Percentiles rank a stretch among this genome's conserved stretches.
Conservation (phyloP, 768 basidiomycete genomes). For the Strobilomyces echinocephalus region DNA sequence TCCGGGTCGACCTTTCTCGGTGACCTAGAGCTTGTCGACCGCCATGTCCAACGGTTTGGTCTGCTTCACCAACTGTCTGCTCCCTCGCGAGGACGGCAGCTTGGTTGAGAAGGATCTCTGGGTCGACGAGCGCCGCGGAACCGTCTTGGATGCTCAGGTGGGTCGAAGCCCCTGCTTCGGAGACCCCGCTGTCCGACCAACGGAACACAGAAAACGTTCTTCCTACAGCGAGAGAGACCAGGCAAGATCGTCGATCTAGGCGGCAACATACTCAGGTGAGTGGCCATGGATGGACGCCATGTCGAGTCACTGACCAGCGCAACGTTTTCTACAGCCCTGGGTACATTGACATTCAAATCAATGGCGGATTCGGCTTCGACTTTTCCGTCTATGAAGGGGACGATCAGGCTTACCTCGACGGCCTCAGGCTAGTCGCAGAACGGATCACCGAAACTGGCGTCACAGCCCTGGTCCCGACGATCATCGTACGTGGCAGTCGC, state of each 20-base stretch:
- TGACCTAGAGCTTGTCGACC: slow-evolving; percentile 7
- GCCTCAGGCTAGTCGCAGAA: slow-evolving; percentile 66
- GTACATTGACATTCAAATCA: slow-evolving; percentile 83
- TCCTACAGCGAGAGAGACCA: slow-evolving; percentile 54
- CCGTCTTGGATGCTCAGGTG: slow-evolving; percentile 74
- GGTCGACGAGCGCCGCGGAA: slow-evolving; percentile 71
- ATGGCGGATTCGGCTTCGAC: slow-evolving; percentile 85
- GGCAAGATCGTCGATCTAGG: slow-evolving; percentile 60
- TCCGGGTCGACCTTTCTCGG: slow-evolving; percentile 1
- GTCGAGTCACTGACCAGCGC: slow-evolving; percentile 7
- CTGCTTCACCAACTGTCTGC: slow-evolving; percentile 83
- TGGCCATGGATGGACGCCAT: background rate
- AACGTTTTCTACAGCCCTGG: slow-evolving; percentile 55
- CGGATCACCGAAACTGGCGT: slow-evolving; percentile 84
- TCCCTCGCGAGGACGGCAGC: slow-evolving; percentile 76
- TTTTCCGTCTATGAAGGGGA: slow-evolving; percentile 78
- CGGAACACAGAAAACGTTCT: slow-evolving; percentile 60
- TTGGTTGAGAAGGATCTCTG: slow-evolving; percentile 73
- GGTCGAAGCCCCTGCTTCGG: slow-evolving; percentile 1
- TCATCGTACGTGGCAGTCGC: slow-evolving; percentile 51
- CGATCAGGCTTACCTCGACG: slow-evolving; percentile 61
- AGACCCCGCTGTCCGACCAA: background rate
- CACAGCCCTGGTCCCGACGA: slow-evolving; percentile 67
- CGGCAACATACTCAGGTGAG: slow-evolving; percentile 72
- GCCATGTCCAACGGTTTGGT: slow-evolving; percentile 55